Base-by-base conservation (phyloP, 208 protist species). In the Trypanosoma lewisi region DNA sequence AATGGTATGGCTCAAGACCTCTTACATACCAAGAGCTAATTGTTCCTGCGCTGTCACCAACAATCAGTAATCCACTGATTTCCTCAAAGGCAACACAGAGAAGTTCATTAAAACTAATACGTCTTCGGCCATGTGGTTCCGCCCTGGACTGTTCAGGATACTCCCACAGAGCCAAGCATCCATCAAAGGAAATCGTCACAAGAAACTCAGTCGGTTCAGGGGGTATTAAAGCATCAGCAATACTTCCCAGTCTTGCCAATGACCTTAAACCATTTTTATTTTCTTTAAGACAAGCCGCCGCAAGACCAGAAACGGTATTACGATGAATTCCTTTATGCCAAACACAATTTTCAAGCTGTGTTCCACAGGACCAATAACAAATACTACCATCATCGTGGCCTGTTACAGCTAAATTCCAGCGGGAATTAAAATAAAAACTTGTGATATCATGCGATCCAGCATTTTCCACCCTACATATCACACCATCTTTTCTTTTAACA, bases 121-220 rank as follows among this genome's bases (percentile, higher is more conserved):
- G 63, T 16, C 71, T 58, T 14, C 57, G 30, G 12, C 44, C 61
- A 23, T 69, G 36, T 3, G 45, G 47, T 5, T 56, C 7, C 2
- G 68, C 61, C n/a, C 42, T 61, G 7, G 44, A 9, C 14, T 71
- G 31, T 12, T 67, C 54, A 21, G 64, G 41, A 33, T 61, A 23
- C 41, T 49, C 65, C 83, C 80, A 87, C 12, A 80, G 19, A 12
- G 52, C 64, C 14, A 90, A 47, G 42, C 67, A 65, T 1, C 83
- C 83, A 53, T 90, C 83, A 57, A 78, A 90, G 21, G 71, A 71
- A n/a, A 80, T 61, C 12, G 83, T 82, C 11, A 74, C 64, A 31
- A 87, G 50, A 16, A 73, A 58, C 33, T 72, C 71, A 39, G 49
- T 49, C 41, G 6, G 5, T 12, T 52, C 28, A 28, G 1, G 19